A percentile compares a stretch with the other conserved stretches of the same genome.
Evolutionary conservation across 768 basidiomycete genomes (phyloP).

Genomic region (Mrakia hoshinonis): DNA sequence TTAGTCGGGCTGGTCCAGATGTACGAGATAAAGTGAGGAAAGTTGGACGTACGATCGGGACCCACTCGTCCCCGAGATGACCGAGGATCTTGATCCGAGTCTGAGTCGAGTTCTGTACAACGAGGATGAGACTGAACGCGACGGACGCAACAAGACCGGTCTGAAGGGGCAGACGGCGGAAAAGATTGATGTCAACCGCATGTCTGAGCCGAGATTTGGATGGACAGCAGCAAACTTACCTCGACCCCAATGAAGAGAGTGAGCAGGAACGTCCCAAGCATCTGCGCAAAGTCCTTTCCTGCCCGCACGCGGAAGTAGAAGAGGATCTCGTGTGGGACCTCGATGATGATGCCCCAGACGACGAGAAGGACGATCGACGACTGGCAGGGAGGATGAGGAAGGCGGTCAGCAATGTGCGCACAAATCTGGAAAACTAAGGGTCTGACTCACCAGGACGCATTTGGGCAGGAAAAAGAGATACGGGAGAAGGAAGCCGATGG

Average conservation of each 20-base stretch:
- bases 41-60: constrained; percentile 49
- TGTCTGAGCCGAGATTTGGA: not conserved
- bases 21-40: not conserved
- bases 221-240: constrained; percentile 34
- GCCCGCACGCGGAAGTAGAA: constrained; percentile 71
- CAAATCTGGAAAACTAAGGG: not conserved
- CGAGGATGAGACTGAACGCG: constrained; percentile 75
- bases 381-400: not conserved
- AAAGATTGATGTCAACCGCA: not conserved
- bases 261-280: constrained; percentile 76
- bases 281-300: constrained; percentile 81
- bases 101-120: constrained; percentile 79
- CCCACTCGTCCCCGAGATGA: constrained; percentile 79
- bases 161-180: constrained; percentile 29
- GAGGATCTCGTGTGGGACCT: constrained; percentile 74
- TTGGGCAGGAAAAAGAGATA: constrained; percentile 79
- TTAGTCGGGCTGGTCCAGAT: not conserved
- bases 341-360: constrained; percentile 70
- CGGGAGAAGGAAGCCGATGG: constrained; percentile 83
- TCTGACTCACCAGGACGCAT: constrained; percentile 55
- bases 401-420: constrained; percentile 56
- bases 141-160: constrained; percentile 83
- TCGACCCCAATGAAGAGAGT: constrained; percentile 87
- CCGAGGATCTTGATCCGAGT: constrained; percentile 88
- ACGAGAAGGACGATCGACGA: constrained; percentile 42